phyloP scores from a whole-genome alignment of 805 yeast species.

The Wickerhamomyces kurtzmanii region DNA sequence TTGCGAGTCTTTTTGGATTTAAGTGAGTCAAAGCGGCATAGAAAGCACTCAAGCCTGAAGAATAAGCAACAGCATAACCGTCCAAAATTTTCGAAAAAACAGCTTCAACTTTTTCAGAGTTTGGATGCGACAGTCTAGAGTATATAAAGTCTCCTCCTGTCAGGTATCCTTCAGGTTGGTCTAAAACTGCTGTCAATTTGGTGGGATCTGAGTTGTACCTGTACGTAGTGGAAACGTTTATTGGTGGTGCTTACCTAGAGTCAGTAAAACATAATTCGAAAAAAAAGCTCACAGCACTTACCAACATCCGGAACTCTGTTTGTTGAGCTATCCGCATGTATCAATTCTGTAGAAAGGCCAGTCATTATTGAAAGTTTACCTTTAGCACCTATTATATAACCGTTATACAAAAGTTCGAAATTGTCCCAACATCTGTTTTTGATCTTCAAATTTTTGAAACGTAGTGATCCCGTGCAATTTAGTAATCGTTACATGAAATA shows the following conservation, averaged over 20 bases:
- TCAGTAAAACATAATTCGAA: constrained; percentile 13
- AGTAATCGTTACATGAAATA: too few relatives aligned
- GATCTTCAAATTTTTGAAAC: too few relatives aligned
- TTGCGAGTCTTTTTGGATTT: constrained; percentile 66
- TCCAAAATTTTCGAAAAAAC: constrained; percentile 50
- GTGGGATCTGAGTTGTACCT: constrained; percentile 54
- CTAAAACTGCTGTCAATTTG: constrained; percentile 37
- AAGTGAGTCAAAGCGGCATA: constrained; percentile 59
- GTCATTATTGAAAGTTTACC: constrained; percentile 24
- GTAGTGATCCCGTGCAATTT: too few relatives aligned
- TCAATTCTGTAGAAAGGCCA: constrained; percentile 41
- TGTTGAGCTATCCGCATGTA: constrained; percentile 64
- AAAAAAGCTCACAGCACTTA: constrained; percentile 11
- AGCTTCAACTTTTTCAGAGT: constrained; percentile 55
- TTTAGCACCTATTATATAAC: too few relatives aligned
- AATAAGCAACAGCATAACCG: constrained; percentile 59
- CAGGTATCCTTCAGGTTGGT: constrained; percentile 20
- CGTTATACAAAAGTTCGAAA: too few relatives aligned
- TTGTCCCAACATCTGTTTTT: too few relatives aligned
- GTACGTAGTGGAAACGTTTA: constrained; percentile 74
- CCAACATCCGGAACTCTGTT: constrained; percentile 52
- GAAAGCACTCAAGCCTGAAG: constrained; percentile 77
- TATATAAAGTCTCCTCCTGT: constrained; percentile 37
- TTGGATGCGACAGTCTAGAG: constrained; percentile 72
- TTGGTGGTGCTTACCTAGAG: constrained; percentile 50